Conservation (phyloP, 768 basidiomycete species). For the Macrolepiota dolichaula region DNA sequence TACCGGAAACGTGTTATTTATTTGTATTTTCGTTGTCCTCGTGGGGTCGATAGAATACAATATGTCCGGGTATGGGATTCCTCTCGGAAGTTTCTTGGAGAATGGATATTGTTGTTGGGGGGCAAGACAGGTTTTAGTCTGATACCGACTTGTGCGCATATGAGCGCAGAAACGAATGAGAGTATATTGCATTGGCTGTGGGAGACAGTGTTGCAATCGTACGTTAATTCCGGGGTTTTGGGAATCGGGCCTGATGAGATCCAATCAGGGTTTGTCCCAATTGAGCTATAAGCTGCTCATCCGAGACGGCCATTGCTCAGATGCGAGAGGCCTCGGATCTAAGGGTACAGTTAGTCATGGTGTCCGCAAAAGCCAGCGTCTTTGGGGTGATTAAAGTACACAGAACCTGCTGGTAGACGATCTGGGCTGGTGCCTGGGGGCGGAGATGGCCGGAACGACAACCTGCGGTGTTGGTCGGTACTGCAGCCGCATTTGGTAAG, state of each 20-base stretch:
- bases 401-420: conserved; percentile 4
- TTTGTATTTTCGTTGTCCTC: background rate
- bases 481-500: conserved; percentile 1
- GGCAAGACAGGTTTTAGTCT: background rate
- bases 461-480: background rate
- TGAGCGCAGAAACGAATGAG: background rate
- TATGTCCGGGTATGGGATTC: background rate
- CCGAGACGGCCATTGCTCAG: background rate
- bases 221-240: conserved; percentile 1
- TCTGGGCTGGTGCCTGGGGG: conserved; percentile 2
- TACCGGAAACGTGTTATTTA: background rate
- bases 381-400: background rate
- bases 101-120: background rate
- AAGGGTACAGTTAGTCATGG: conserved; percentile 6
- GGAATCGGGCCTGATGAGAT: background rate
- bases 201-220: background rate
- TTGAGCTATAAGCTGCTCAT: background rate
- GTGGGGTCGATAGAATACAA: background rate
- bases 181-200: background rate
- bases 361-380: background rate
- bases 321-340: conserved; percentile 18
- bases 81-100: background rate
- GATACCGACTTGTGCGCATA: background rate
- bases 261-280: conserved; percentile 1
- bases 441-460: conserved; percentile 14